Percentiles rank a stretch among this genome's conserved stretches.
Conservation (phyloP, 371 early-diverging fungal genomes). For the Mortierella sp. region DNA sequence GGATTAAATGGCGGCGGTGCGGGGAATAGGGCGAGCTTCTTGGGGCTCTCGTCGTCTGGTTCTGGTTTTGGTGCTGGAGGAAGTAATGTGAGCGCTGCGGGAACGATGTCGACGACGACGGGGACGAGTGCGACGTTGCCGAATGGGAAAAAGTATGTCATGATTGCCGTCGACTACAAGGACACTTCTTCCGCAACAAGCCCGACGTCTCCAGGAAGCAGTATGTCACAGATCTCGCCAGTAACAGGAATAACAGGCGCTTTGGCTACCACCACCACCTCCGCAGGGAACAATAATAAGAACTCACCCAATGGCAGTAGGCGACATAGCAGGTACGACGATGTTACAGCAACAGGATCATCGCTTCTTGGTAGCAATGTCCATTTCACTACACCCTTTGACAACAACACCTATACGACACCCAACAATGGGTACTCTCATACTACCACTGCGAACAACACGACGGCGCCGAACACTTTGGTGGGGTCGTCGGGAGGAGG, state of each 20-base stretch:
- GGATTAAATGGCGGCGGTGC: background rate
- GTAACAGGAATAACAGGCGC: background rate
- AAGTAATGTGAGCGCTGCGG: slow-evolving; percentile 24
- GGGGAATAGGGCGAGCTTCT: background rate
- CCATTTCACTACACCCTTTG: slow-evolving; percentile 36
- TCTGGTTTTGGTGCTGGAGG: background rate
- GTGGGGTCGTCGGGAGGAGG: slow-evolving; percentile 10
- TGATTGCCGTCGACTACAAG: slow-evolving; percentile 56
- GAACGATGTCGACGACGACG: background rate
- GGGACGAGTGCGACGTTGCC: slow-evolving; percentile 42
- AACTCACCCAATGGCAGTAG: slow-evolving; percentile 13
- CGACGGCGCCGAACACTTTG: no score
- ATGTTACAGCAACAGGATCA: slow-evolving; percentile 9
- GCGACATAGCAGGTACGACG: slow-evolving; percentile 19
- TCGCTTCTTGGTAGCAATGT: slow-evolving; percentile 22
- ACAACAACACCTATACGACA: slow-evolving; percentile 3
- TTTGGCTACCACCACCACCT: background rate
- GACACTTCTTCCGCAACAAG: background rate
- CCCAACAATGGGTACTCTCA: background rate
- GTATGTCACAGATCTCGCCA: background rate
- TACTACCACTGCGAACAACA: background rate
- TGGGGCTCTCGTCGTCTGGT: background rate
- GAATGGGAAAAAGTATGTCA: slow-evolving; percentile 56
- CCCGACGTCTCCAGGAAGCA: background rate
- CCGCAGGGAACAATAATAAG: background rate